Conservation (phyloP, 2,329 filamentous ascomycete species). For the Chrysosporium queenslandicum region DNA sequence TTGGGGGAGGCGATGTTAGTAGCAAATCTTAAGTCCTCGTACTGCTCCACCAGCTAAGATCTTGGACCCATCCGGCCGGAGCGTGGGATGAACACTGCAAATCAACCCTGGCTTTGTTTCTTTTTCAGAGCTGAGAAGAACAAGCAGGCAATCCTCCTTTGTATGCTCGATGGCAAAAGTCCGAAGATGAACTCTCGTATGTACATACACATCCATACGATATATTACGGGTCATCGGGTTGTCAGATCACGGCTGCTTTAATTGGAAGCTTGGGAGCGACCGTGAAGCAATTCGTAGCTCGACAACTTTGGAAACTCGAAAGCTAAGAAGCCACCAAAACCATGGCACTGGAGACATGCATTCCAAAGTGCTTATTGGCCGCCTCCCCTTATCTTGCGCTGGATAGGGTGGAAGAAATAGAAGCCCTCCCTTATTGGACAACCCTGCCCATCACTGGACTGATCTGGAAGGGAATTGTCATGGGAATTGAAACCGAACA, state of each 20-base stretch:
- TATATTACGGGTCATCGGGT: not conserved
- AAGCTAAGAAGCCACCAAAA: constrained; percentile 2
- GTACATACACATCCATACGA: no score
- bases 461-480: not conserved
- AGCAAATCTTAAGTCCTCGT: constrained; percentile 8
- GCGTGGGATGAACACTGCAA: constrained; percentile 1
- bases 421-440: not conserved
- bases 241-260: not conserved
- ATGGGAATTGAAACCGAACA: not conserved
- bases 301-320: not conserved
- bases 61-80: constrained; percentile 2
- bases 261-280: not conserved
- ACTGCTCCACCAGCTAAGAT: constrained; percentile 5
- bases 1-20: constrained; percentile 2
- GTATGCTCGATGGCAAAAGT: constrained; percentile 4
- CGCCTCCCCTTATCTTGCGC: not conserved
- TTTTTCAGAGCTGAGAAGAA: not conserved
- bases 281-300: not conserved
- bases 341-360: not conserved
- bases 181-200: not conserved
- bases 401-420: not conserved
- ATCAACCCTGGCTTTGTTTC: not conserved
- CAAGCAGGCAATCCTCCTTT: not conserved
- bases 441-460: not conserved
- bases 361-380: constrained; percentile 3